Evolutionary conservation across 192 early-diverging fungal genomes (phyloP), one percentile per base, ranked within the genome.

Genomic region (Backusella tarrabulga): DNA sequence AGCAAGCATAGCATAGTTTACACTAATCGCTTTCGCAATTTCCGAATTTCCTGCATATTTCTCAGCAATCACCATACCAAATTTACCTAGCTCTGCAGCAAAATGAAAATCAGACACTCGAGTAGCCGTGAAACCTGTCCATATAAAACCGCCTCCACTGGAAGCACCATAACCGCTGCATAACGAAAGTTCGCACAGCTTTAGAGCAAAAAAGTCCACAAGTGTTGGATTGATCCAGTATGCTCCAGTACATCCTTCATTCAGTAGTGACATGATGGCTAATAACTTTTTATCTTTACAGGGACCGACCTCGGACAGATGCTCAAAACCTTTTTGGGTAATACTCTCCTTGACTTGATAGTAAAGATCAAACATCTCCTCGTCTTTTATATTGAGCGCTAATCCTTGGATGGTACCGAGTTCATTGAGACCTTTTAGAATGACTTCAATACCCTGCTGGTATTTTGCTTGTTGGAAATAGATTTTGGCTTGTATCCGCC

Each of bases 41-140:
- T 79, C 78, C 6, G 78, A 67, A 75, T 79, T 73, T 4, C 73
- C 73, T 21, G 72, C 73, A 70, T 69, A 68, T 19, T 74, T 74
- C 21, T 79, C 78, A n/a, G 67, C 56, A 52, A 79, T 52, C 11
- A 42, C 46, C 35, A 75, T 50, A 46, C 67, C 78, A 38, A 79
- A 69, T n/a, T 75, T 21, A 34, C 78, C 78, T 34, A 79, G 26
- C 2, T 69, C 8, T 7, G 73, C 56, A 40, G 50, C 56, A 52
- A 79, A 79, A 9, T 68, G 8, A 7, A 74, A 67, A 54, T 73
- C 72, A n/a, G 36, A 40, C 4, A 70, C 26, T 7, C 73, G 67
- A 5, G 73, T 56, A 26, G 78, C 63, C 1, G 78, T 68, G 29
- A 72, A 79, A 0, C 78, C 78, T 17, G 68, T 29, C 72, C 72